Percentiles rank a stretch among this genome's conserved stretches.
Evolutionary conservation across 2,329 filamentous ascomycete genomes (phyloP).

Genomic region (Nemania serpens): DNA sequence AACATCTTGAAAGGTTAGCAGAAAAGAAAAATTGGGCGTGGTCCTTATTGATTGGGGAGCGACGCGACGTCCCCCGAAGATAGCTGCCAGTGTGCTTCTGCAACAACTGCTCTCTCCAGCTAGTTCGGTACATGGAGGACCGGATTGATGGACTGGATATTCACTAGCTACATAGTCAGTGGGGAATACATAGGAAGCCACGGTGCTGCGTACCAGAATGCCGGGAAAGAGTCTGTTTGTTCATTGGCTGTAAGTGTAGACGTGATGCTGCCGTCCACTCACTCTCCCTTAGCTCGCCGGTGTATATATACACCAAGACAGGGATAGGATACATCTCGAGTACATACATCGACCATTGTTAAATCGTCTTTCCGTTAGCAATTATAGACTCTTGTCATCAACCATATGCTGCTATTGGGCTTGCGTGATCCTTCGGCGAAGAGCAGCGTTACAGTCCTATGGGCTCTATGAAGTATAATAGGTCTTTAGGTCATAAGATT

Average conservation of each 20-base stretch:
- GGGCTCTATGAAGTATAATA: neutral
- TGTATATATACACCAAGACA: constrained; percentile 21
- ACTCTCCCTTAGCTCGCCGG: constrained; percentile 1
- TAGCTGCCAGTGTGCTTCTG: too few species aligned
- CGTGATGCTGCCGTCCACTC: constrained; percentile 12
- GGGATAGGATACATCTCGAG: constrained; percentile 7
- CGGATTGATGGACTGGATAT: constrained; percentile 6
- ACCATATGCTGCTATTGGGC: neutral
- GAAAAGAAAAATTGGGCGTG: neutral
- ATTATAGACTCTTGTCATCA: neutral
- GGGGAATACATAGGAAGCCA: constrained; percentile 16
- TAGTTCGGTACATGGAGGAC: constrained; percentile 1
- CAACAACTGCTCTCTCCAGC: neutral
- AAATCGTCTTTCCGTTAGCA: neutral
- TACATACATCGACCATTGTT: constrained; percentile 3
- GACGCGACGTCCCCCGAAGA: too few species aligned
- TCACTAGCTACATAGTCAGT: constrained; percentile 5
- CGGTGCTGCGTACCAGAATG: constrained; percentile 14
- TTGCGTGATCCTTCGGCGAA: too few species aligned
- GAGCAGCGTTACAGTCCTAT: neutral
- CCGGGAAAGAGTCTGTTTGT: constrained; percentile 13
- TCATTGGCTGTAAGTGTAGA: constrained; percentile 15
- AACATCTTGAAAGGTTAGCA: neutral
- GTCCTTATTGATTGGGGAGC: constrained; percentile 1
- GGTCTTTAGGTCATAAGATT: neutral